Base-by-base conservation (phyloP, 1,284 basidiomycete genomes). In the Trametes polyzona region DNA sequence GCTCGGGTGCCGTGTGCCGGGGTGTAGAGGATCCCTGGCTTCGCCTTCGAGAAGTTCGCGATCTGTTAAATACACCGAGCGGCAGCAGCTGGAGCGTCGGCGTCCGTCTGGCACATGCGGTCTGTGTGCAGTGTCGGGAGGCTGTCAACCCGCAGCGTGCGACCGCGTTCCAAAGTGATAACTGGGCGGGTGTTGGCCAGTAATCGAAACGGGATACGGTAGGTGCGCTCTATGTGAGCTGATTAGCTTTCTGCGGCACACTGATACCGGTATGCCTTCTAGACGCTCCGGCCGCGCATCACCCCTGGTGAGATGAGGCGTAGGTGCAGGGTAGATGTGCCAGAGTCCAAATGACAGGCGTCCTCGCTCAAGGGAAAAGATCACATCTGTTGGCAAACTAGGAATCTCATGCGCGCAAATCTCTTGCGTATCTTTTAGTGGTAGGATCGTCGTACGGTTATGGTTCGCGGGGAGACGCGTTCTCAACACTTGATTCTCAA, bases 131-230 rank as follows among this genome's bases (percentile, higher is more conserved):
- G 48, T 40, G 48, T 41, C 37, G 47, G 21, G 47, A 36, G 47
- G 47, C 35, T 49, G 47, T 39, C 48, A 50, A n/a, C 32, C 17
- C 48, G 48, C 48, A 50, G 48, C 48, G 48, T 50, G 48, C 29
- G 48, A 50, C 27, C 48, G 46, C 36, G 48, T 40, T 36, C 33
- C 27, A 40, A 37, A 39, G 16, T 37, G 47, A 27, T 36, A 27
- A 39, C 47, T 14, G 37, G 29, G 19, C 11, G 48, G 27, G 37
- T 30, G 36, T 21, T 23, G 48, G 19, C 48, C 48, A 50, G 41
- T 41, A 10, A 41, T 4, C 41, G 24, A 29, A 30, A 19, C 7
- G 16, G 33, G 48, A 50, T 50, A 41, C 36, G 29, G 23, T 26
- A 41, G 48, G 33, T 50, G 37, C 48, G 37, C 37, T 50, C n/a